phyloP scores from a whole-genome alignment of 2,329 filamentous ascomycete genomes.

The Arthrobotrys musiformis region DNA sequence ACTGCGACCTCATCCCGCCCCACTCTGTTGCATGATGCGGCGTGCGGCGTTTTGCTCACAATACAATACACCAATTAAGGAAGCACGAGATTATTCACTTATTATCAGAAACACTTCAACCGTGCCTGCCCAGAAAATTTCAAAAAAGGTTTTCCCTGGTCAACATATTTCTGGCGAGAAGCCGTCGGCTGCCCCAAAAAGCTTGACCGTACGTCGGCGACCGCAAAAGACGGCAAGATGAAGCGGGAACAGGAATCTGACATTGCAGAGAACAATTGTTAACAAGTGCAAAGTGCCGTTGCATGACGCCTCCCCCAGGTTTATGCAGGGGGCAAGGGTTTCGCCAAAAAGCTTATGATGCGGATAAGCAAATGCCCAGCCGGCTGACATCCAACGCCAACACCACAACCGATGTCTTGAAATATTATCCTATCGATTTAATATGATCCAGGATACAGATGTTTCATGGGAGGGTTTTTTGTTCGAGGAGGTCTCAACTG shows the following conservation, averaged over 20 bases:
- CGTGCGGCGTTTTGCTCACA: background rate
- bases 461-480: background rate
- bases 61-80: background rate
- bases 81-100: background rate
- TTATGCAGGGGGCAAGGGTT: slow-evolving; percentile 44
- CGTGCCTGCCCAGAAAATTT: background rate
- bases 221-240: slow-evolving; percentile 17
- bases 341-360: slow-evolving; percentile 52
- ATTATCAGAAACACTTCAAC: background rate
- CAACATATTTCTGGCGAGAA: background rate
- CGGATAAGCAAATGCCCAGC: slow-evolving; percentile 50
- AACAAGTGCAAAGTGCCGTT: slow-evolving; percentile 1
- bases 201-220: background rate
- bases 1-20: background rate
- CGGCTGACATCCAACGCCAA: slow-evolving; percentile 36
- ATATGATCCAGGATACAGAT: background rate
- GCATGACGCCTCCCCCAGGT: slow-evolving; percentile 11
- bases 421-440: slow-evolving; percentile 15
- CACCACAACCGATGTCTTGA: slow-evolving; percentile 13
- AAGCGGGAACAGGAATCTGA: slow-evolving; percentile 20
- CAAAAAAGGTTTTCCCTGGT: background rate
- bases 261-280: no score
- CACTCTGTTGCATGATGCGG: background rate
- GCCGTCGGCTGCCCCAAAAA: background rate
- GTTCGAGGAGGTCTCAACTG: background rate